Conservation (phyloP, 768 basidiomycete species). For the Cubamyces sp. region DNA sequence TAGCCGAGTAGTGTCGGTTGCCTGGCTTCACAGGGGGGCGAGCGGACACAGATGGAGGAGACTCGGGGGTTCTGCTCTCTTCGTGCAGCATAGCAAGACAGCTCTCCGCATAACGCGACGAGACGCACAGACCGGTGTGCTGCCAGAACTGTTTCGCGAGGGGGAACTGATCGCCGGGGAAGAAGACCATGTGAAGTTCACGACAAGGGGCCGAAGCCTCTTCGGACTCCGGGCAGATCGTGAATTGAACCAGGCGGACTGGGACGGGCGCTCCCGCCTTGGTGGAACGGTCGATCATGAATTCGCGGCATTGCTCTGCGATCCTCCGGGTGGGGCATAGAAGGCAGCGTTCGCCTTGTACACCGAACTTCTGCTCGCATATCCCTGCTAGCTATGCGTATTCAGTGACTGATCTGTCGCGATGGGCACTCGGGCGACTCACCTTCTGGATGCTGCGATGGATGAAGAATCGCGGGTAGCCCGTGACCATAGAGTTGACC, state of each 20-base stretch:
- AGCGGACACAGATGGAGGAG: constrained; percentile 20
- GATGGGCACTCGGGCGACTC: constrained; percentile 30
- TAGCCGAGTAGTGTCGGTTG: constrained; percentile 64
- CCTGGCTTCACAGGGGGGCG: constrained; percentile 47
- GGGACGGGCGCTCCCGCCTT: constrained; percentile 47
- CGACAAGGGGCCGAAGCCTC: constrained; percentile 40
- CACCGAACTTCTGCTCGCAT: constrained; percentile 79
- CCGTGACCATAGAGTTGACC: constrained; percentile 77
- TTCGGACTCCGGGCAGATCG: constrained; percentile 65
- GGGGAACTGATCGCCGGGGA: constrained; percentile 60
- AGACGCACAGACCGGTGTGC: constrained; percentile 89
- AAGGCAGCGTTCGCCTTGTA: constrained; percentile 72
- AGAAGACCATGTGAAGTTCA: constrained; percentile 83
- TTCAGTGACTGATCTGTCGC: constrained; percentile 1
- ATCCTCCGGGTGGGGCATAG: constrained; percentile 74
- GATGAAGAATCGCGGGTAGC: constrained; percentile 96
- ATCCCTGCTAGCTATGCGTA: constrained; percentile 68
- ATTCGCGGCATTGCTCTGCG: constrained; percentile 77
- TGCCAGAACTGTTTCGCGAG: constrained; percentile 96
- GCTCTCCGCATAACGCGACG: constrained; percentile 82
- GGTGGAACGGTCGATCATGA: constrained; percentile 58
- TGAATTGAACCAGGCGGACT: constrained; percentile 67
- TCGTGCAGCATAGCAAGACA: constrained; percentile 73
- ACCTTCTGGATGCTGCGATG: constrained; percentile 86
- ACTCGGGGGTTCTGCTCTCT: constrained; percentile 20